Evolutionary conservation across 2,329 filamentous ascomycete genomes (phyloP).

Genomic region (Thielaviopsis ethacetica): DNA sequence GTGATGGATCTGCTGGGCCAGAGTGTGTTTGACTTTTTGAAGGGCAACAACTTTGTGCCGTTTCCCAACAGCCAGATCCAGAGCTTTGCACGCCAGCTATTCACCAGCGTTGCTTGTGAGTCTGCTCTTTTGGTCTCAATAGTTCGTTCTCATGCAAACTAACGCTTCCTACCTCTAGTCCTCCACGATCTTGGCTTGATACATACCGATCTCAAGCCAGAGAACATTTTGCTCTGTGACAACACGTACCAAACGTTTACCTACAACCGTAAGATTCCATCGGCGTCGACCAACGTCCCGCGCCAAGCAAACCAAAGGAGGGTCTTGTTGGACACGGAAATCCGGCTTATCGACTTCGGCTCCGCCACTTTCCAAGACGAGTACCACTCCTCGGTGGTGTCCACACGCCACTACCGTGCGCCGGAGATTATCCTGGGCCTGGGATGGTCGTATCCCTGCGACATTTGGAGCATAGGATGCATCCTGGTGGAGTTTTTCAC

Average conservation of each 20-base stretch:
- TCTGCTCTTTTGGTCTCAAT: slow-evolving; percentile 15
- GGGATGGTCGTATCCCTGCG: slow-evolving; percentile 55
- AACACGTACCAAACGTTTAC: slow-evolving; percentile 53
- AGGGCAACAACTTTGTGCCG: slow-evolving; percentile 85
- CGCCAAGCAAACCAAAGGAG: slow-evolving; percentile 46
- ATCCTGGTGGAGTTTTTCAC: slow-evolving; percentile 59
- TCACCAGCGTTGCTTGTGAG: slow-evolving; percentile 97
- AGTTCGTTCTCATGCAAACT: not conserved
- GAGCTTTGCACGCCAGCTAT: slow-evolving; percentile 83
- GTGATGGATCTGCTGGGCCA: slow-evolving; percentile 68
- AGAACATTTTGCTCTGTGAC: slow-evolving; percentile 52
- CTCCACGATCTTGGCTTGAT: slow-evolving; percentile 94
- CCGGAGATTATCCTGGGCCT: slow-evolving; percentile 56
- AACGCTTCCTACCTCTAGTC: slow-evolving; percentile 41
- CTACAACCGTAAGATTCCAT: slow-evolving; percentile 53
- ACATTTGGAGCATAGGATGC: slow-evolving; percentile 60
- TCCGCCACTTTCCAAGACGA: slow-evolving; percentile 59
- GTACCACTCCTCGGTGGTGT: slow-evolving; percentile 56
- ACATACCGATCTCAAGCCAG: slow-evolving; percentile 65
- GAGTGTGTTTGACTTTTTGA: slow-evolving; percentile 96
- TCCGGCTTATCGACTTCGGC: slow-evolving; percentile 54
- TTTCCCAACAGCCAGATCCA: slow-evolving; percentile 99
- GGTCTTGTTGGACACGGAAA: slow-evolving; percentile 52
- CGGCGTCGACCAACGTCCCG: slow-evolving; percentile 42
- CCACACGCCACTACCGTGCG: slow-evolving; percentile 52